Base-by-base conservation (phyloP, 2,329 filamentous ascomycete genomes). In the Hypoxylon sp. region DNA sequence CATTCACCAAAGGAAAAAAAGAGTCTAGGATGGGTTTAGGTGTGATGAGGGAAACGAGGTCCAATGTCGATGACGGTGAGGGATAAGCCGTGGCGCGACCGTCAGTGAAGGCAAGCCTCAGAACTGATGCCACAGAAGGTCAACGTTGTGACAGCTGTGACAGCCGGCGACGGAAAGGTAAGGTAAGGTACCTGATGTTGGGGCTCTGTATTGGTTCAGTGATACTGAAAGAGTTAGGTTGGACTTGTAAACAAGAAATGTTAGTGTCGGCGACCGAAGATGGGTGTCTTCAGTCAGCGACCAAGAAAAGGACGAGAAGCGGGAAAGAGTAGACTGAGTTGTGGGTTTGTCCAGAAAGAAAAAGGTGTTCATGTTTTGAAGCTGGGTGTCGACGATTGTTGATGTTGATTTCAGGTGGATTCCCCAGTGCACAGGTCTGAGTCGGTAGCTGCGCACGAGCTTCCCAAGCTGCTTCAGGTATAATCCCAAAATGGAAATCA, bases 351-450 rank as follows among this genome's bases (percentile, higher is more conserved):
- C 6, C 19, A 46, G 21, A 12, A 19, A 47, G 19, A n/a, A 29
- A n/a, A n/a, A 29, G 27, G 16, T 56, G 45, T 25, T 50, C 37
- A 41, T 21, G 37, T 41, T 50, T 32, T 32, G 43, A 62, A 27
- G 45, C 27, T 25, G n/a, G 34, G n/a, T 39, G 25, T 23, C 29
- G 30, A 47, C 43, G 32, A 55, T 66, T 63, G 60, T 69, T 69
- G 66, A 63, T 69, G 57, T 67, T 67, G 63, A 69, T 51, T 51
- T 48, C 30, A 21, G 21, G 30, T 39, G 19, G 50, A 34, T 57
- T 54, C 30, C 19, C 16, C 16, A 21, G 37, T 9, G 37, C 37
- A 41, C n/a, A 19, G 37, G 8, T 41, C 37, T 14, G 9, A 14
- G 16, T 21, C 21, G 37, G 37, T 41, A 41, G 37, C 37, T 41